These are phyloP conservation scores for Xylariales sp. DNA, from an alignment of 2,329 filamentous ascomycete genomes.

Conservation along the genomic window DNA sequence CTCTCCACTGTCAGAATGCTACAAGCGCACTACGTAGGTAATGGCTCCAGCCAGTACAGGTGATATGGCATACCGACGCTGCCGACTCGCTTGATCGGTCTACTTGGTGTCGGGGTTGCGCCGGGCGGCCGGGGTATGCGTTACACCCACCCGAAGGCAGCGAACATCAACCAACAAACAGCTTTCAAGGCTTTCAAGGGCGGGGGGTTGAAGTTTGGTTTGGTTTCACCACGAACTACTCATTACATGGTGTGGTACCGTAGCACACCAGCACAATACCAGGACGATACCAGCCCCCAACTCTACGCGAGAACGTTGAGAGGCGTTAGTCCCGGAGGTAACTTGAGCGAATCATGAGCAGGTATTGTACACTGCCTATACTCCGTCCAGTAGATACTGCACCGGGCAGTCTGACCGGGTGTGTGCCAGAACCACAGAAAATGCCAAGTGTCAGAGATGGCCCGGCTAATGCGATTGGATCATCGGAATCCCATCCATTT, in stretches of 20 bases:
- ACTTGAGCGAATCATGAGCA: too few species aligned
- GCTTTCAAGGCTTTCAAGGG: not conserved
- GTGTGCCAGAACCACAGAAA: not conserved
- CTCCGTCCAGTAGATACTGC: not conserved
- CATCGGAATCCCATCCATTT: not conserved
- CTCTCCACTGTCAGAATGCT: too few species aligned
- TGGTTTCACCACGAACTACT: constrained; percentile 24
- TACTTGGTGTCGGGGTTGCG: not conserved
- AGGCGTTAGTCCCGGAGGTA: too few species aligned
- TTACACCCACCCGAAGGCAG: not conserved
- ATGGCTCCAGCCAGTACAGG: too few species aligned
- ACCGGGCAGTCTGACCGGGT: too few species aligned
- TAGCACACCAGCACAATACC: not conserved
- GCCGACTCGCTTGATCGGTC: too few species aligned
- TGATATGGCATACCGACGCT: too few species aligned
- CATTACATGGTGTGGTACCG: not conserved
- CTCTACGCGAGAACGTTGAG: not conserved
- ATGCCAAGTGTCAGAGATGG: not conserved
- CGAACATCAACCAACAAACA: constrained; percentile 1
- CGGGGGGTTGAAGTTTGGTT: constrained; percentile 17
- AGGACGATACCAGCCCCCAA: not conserved
- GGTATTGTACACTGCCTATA: not conserved
- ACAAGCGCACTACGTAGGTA: not conserved
- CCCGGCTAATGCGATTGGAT: constrained; percentile 8
- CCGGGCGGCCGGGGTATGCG: not conserved